These are phyloP conservation scores for Hirschioporus abietinus DNA, from an alignment of 768 basidiomycete genomes.

Conservation along the genomic window DNA sequence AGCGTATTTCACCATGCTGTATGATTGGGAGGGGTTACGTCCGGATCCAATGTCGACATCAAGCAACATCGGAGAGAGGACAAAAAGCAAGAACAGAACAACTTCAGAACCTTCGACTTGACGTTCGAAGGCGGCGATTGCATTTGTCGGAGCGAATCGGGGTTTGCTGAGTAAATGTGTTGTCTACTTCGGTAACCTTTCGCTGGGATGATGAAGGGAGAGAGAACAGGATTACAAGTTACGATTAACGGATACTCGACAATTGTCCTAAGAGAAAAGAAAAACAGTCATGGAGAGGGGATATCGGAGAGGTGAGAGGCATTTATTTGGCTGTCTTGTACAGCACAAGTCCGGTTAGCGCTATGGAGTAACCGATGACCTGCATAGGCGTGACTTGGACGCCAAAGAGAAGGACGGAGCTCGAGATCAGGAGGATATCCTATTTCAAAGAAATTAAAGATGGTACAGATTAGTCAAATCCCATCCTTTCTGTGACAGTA, in stretches of 20 bases:
- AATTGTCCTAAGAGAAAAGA: neutral
- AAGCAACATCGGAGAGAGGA: too few species aligned
- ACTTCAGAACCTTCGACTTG: too few species aligned
- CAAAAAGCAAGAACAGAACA: too few species aligned
- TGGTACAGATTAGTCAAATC: neutral
- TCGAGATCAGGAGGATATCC: conserved; percentile 93
- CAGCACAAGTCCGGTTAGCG: conserved; percentile 75
- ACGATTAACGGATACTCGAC: neutral
- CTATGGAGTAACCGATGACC: conserved; percentile 85
- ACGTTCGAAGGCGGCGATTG: too few species aligned
- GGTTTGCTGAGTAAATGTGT: too few species aligned
- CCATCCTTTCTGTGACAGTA: neutral
- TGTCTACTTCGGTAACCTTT: too few species aligned
- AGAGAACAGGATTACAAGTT: neutral
- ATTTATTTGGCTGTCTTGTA: conserved; percentile 55
- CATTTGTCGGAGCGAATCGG: too few species aligned
- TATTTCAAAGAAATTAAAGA: conserved; percentile 21
- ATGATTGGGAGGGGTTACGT: too few species aligned
- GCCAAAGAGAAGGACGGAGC: conserved; percentile 84
- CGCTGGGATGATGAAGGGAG: neutral
- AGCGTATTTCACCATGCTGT: too few species aligned
- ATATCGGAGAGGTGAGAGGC: neutral
- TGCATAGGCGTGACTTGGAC: conserved; percentile 78
- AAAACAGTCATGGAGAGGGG: neutral
- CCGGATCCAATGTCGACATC: too few species aligned